Base-by-base conservation (phyloP, 805 yeast genomes). In the Lipomyces orientalis region DNA sequence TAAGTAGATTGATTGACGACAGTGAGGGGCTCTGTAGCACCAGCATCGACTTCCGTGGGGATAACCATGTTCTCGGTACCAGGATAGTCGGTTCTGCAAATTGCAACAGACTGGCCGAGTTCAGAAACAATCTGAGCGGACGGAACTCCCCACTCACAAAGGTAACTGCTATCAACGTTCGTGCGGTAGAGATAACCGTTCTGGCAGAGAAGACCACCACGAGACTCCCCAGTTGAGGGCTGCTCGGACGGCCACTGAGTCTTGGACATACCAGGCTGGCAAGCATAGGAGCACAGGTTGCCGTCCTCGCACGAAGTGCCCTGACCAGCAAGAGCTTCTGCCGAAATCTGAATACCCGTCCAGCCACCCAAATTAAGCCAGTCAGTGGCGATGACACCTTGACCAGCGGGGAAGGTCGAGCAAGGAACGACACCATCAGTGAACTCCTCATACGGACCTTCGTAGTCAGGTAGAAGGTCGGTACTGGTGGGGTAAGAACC, bases 11-110 rank as follows among this genome's bases (percentile, higher is more conserved):
- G 86, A 80, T 92, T 85, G 71, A 93, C 97, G 73, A 90, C 96
- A 63, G 97, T 84, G 74, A 93, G 82, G 66, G 90, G 89, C 76
- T 84, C 79, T 51, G 85, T 74, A 51, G 82, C 75, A 75, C 97
- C 97, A 67, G 89, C 90, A 43, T 78, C 79, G 62, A 93, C 90
- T 71, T 86, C 83, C 68, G 98, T 93, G 79, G 99, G 98, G 70
- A 94, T 85, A 73, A 89, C 96, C 98, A 94, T 95, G 86, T 93
- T 93, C 84, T 94, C 99, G 72, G 97, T 89, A 83, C 99, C 99
- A 77, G 99, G 99, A 87, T 94, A 94, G 80, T 94, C 99, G 70
- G 99, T 94, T 85, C 98, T 90, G 86, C 99, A 95, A 76, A 95
- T 82, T 68, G 98, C 94, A 75, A 94, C 93, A 62, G 84, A 84